Conservation (phyloP, 192 early-diverging fungal species). For the Coemansia sp. region DNA sequence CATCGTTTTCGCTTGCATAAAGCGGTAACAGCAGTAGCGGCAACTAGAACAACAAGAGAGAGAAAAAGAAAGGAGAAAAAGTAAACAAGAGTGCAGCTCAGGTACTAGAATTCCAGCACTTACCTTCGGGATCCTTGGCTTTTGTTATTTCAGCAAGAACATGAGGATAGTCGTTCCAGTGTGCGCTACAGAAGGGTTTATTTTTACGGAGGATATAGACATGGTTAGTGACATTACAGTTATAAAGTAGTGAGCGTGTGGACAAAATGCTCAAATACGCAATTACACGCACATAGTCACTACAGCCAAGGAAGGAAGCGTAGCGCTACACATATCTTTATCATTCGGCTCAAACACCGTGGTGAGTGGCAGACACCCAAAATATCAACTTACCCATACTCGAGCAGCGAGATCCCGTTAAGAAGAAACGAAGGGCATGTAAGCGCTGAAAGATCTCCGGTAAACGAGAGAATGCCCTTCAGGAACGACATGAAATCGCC, state of each 20-base stretch:
- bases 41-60: neutral
- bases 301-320: neutral
- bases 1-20: neutral
- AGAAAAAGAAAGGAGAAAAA: neutral
- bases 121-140: conserved; percentile 55
- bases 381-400: conserved; percentile 63
- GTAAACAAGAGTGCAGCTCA: neutral
- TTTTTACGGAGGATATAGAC: too few relatives aligned
- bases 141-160: conserved; percentile 67
- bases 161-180: conserved; percentile 65
- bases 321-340: neutral
- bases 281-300: neutral
- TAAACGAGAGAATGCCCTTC: conserved; percentile 71
- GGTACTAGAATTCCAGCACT: neutral
- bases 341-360: neutral
- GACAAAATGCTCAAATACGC: neutral
- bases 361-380: conserved; percentile 13
- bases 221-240: neutral
- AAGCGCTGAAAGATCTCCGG: conserved; percentile 76
- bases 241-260: neutral
- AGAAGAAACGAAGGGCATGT: conserved; percentile 80
- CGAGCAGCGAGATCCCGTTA: conserved; percentile 73
- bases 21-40: neutral
- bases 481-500: conserved; percentile 67
- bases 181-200: conserved; percentile 26